Base-by-base conservation (phyloP, 164 flowering plant genomes). In the Pachysandra terminalis region DNA sequence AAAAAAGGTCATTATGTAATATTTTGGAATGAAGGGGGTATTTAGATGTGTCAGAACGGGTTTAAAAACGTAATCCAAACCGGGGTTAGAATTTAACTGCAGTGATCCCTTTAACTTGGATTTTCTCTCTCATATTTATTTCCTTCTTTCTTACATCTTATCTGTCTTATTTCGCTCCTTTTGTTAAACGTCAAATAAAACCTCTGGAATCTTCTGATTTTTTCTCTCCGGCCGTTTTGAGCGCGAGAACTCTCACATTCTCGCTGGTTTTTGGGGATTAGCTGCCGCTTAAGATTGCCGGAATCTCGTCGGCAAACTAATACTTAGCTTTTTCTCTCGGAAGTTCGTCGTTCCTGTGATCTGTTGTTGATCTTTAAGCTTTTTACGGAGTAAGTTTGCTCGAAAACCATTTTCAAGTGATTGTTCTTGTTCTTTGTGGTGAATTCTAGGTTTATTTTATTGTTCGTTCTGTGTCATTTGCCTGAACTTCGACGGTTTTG, bases 61-160 rank as follows among this genome's bases (percentile, higher is more conserved):
- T 0, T 63, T 49, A 23, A 48, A n/a, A 63, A 63, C 65, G 53
- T 63, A 41, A 63, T 63, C 53, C 65, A 63, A 63, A 63, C 65
- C 68, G 48, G 58, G 68, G 28, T 65, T 32, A 56, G 53, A 65
- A 65, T 28, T 48, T 41, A 9, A 22, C 17, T 22, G 21, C 7
- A 25, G 45, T 40, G 28, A 16, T 24, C 15, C 15, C 26, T 32
- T 24, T 22, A 19, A 16, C 17, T 25, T 23, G 17, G 23, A 23
- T 19, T 37, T 21, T 54, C n/a, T n/a, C 59, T 53, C 23, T 37
- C 53, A 2, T 14, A 13, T 16, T 62, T 14, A 37, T 8, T n/a
- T 5, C 7, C 21, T 48, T 53, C 49, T 21, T 37, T 65, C 60
- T 25, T 27, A 16, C 10, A 15, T 27, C 35, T 16, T 28, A 7